Conservation (phyloP, 768 basidiomycete genomes). For the Clitopilus hobsonii region DNA sequence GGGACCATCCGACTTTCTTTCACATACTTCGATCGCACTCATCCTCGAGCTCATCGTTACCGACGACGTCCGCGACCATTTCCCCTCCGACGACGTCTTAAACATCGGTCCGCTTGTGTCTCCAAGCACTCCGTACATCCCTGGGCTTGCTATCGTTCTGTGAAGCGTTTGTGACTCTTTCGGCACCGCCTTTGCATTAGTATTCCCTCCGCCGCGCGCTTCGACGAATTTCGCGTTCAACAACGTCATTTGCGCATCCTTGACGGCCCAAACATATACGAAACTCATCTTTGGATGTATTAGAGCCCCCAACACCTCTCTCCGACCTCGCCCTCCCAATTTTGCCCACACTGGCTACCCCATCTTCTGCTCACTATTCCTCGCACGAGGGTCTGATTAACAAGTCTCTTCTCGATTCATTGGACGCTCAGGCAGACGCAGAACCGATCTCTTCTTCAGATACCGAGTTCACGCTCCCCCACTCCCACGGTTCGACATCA, state of each 20-base stretch:
- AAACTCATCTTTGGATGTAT: constrained; percentile 25
- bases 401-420: constrained; percentile 75
- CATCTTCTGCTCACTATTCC: constrained; percentile 30
- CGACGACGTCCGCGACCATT: constrained; percentile 17
- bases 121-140: constrained; percentile 5
- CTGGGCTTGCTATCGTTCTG: constrained; percentile 11
- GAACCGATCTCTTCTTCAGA: constrained; percentile 58
- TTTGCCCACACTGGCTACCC: constrained; percentile 50
- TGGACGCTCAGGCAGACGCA: constrained; percentile 81
- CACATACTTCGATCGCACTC: constrained; percentile 45
- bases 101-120: constrained; percentile 9
- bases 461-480: constrained; percentile 42
- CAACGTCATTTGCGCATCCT: constrained; percentile 9
- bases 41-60: constrained; percentile 27
- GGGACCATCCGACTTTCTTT: constrained; percentile 44
- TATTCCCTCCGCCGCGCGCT: constrained; percentile 10
- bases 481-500: constrained; percentile 44
- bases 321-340: constrained; percentile 8
- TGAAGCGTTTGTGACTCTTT: neutral
- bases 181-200: neutral
- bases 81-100: constrained; percentile 15
- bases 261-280: neutral
- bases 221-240: constrained; percentile 7
- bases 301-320: constrained; percentile 14
- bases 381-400: constrained; percentile 78